A percentile compares a stretch with the other conserved stretches of the same genome.
These are phyloP conservation scores for Paecilomyces fulvus DNA, from an alignment of 2,329 filamentous ascomycete species.

Conservation along the genomic window DNA sequence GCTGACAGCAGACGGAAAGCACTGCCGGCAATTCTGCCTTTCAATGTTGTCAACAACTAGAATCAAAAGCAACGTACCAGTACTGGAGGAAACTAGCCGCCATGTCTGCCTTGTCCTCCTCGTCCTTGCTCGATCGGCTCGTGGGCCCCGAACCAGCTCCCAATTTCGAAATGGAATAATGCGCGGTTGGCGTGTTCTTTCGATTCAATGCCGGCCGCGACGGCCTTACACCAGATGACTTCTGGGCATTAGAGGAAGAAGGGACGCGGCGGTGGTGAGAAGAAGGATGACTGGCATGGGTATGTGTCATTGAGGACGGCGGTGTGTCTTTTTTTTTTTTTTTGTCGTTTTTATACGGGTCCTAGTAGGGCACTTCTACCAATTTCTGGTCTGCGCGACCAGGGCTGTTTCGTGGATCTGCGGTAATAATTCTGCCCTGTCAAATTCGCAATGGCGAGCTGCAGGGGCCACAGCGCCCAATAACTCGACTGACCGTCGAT, in stretches of 20 bases:
- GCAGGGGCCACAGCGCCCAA: background rate
- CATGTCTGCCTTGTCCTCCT: conserved; percentile 30
- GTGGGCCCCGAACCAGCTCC: conserved; percentile 18
- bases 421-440: background rate
- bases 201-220: conserved; percentile 25
- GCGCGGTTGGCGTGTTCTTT: conserved; percentile 22
- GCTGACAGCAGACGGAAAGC: background rate
- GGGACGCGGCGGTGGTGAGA: conserved; percentile 22
- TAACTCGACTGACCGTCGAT: background rate
- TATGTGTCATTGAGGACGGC: conserved; percentile 30
- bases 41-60: background rate
- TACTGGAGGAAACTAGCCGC: conserved; percentile 38
- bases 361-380: background rate
- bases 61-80: conserved; percentile 27
- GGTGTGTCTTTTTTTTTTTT: conserved; percentile 19
- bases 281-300: conserved; percentile 4
- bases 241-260: conserved; percentile 24
- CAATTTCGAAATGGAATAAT: conserved; percentile 24
- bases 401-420: background rate
- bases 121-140: conserved; percentile 12
- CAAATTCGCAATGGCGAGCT: background rate
- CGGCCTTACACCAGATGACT: conserved; percentile 15
- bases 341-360: background rate
- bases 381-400: background rate
- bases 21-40: background rate